Evolutionary conservation across 805 yeast genomes (phyloP).

Genomic region (Saccharomyces paradoxus): DNA sequence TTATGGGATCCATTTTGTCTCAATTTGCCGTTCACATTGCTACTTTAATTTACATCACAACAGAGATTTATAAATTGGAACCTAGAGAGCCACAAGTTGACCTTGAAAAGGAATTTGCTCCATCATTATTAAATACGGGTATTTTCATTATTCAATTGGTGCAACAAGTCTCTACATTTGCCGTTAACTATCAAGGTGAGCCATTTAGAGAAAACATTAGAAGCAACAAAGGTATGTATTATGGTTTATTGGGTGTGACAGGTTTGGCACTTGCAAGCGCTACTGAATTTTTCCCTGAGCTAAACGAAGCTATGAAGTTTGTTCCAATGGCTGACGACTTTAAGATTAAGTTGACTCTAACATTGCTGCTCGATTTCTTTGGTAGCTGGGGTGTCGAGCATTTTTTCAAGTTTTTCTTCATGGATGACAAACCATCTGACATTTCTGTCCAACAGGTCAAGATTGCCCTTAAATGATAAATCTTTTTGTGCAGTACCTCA

Average conservation of each 20-base stretch:
- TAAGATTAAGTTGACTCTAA: slow-evolving; percentile 65
- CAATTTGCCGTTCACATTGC: slow-evolving; percentile 90
- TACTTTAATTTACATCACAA: slow-evolving; percentile 73
- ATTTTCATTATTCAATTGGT: slow-evolving; percentile 89
- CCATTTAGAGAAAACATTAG: slow-evolving; percentile 89
- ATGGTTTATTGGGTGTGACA: slow-evolving; percentile 86
- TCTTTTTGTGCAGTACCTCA: neutral
- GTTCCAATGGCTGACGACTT: slow-evolving; percentile 74
- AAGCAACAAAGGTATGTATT: slow-evolving; percentile 94
- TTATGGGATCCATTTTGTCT: slow-evolving; percentile 95
- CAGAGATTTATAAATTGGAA: slow-evolving; percentile 76
- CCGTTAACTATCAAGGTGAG: slow-evolving; percentile 93
- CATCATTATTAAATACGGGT: slow-evolving; percentile 91
- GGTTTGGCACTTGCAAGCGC: slow-evolving; percentile 83
- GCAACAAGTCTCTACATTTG: slow-evolving; percentile 95
- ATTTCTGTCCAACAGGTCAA: slow-evolving; percentile 45
- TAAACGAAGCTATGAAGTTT: slow-evolving; percentile 84
- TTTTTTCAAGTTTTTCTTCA: slow-evolving; percentile 73
- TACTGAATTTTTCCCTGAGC: slow-evolving; percentile 89
- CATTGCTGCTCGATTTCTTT: slow-evolving; percentile 68
- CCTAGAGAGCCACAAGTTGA: slow-evolving; percentile 90
- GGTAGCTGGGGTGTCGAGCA: slow-evolving; percentile 72
- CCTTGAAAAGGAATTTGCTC: slow-evolving; percentile 77
- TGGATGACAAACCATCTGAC: slow-evolving; percentile 88
- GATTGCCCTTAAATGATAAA: slow-evolving; percentile 12